These are phyloP conservation scores for Fusarium globosum DNA, from an alignment of 2,329 filamentous ascomycete species.

Conservation along the genomic window DNA sequence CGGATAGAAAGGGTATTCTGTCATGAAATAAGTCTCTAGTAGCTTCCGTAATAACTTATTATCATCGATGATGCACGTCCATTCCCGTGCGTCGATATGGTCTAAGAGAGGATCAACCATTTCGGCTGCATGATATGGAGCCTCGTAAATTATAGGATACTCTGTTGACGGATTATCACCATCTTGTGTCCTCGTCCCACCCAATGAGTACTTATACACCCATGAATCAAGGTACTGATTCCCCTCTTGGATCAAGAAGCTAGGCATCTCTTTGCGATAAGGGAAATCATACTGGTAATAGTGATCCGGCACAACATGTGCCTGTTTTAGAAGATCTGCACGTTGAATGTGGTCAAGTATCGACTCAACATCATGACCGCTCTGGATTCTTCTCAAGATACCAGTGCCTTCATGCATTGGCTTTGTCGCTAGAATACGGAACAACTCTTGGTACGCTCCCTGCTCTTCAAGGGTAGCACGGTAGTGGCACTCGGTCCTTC, in stretches of 20 bases:
- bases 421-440: background rate
- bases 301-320: background rate
- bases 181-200: background rate
- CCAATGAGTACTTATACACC: background rate
- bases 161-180: background rate
- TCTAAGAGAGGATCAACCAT: background rate
- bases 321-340: background rate
- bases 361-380: background rate
- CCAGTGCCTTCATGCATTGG: background rate
- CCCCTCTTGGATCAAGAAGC: background rate
- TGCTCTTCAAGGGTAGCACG: background rate
- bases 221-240: background rate
- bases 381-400: background rate
- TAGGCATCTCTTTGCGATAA: background rate
- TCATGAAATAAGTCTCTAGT: background rate
- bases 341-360: background rate
- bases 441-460: background rate
- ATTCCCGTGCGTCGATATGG: background rate
- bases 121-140: background rate
- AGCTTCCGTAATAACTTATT: background rate
- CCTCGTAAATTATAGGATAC: background rate
- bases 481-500: background rate
- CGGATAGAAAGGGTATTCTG: background rate
- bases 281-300: conserved; percentile 2
- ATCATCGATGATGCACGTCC: background rate